Percentiles rank a stretch among this genome's conserved stretches.
Conservation (phyloP, 148 eudicot species). For the Simmondsia chinensis region DNA sequence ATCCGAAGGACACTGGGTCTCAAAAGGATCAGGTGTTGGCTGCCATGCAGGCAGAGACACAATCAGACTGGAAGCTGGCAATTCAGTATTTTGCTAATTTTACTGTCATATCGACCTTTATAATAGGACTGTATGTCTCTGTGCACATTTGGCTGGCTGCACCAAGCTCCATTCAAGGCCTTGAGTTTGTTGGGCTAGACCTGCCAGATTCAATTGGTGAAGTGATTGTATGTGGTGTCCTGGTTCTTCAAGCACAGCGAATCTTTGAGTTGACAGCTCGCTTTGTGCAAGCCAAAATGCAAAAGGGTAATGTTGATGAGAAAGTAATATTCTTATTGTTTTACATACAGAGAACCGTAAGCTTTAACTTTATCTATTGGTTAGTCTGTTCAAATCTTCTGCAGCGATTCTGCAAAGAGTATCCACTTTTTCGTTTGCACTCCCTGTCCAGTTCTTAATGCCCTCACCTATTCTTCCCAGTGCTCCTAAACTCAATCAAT, state of each 20-base stretch:
- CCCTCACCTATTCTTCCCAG: no score
- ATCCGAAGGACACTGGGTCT: slow-evolving; percentile 45
- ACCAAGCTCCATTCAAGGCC: slow-evolving; percentile 76
- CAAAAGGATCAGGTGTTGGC: slow-evolving; percentile 75
- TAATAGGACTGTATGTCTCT: slow-evolving; percentile 50
- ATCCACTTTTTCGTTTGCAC: no score
- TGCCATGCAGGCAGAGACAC: slow-evolving; percentile 54
- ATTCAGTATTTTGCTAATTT: slow-evolving; percentile 74
- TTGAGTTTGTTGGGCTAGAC: slow-evolving; percentile 92
- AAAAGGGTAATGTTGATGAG: slow-evolving; percentile 47
- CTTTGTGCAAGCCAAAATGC: slow-evolving; percentile 86
- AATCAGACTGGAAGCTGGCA: slow-evolving; percentile 82
- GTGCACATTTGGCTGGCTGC: slow-evolving; percentile 54
- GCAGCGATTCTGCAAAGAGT: no score
- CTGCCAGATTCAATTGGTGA: slow-evolving; percentile 98
- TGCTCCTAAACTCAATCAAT: no score
- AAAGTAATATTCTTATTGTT: neutral
- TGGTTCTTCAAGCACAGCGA: slow-evolving; percentile 75
- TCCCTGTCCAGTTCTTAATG: no score
- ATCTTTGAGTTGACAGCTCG: slow-evolving; percentile 60
- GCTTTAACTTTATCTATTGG: neutral
- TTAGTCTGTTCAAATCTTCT: neutral
- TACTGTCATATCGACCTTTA: slow-evolving; percentile 58
- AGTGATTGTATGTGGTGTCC: slow-evolving; percentile 62
- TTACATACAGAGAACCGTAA: no score